These are phyloP conservation scores for Acidomyces sp. DNA, from an alignment of 495 filamentous ascomycete species.

Conservation along the genomic window DNA sequence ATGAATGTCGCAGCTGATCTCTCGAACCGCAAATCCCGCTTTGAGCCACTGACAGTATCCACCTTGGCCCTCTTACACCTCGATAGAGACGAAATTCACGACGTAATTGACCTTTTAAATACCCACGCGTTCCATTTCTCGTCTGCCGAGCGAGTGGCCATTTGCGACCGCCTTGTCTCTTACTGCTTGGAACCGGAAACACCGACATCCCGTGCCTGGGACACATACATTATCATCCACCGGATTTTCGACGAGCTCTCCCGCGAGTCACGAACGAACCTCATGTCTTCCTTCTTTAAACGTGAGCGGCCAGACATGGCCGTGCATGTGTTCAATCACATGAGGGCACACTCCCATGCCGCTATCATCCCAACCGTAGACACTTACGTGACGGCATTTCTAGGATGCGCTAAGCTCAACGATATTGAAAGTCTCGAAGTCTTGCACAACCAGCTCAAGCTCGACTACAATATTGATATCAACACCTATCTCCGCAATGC, in stretches of 20 bases:
- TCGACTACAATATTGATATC: slow-evolving; percentile 65
- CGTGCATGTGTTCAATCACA: slow-evolving; percentile 72
- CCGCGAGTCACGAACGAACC: slow-evolving; percentile 43
- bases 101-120: slow-evolving; percentile 65
- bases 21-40: slow-evolving; percentile 49
- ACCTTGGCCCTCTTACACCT: slow-evolving; percentile 59
- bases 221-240: slow-evolving; percentile 63
- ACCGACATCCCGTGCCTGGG: slow-evolving; percentile 56
- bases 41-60: slow-evolving; percentile 60
- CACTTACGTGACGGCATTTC: slow-evolving; percentile 64
- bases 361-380: slow-evolving; percentile 49
- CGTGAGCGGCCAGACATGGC: slow-evolving; percentile 70
- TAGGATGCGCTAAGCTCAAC: slow-evolving; percentile 48
- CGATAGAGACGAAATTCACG: slow-evolving; percentile 53
- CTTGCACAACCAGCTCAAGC: slow-evolving; percentile 83
- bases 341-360: slow-evolving; percentile 52
- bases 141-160: slow-evolving; percentile 44
- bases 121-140: slow-evolving; percentile 51
- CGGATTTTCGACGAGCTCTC: slow-evolving; percentile 65
- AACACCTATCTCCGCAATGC: slow-evolving; percentile 65
- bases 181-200: slow-evolving; percentile 51
- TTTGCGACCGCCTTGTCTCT: slow-evolving; percentile 49
- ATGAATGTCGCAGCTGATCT: slow-evolving; percentile 63
- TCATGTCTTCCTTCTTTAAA: slow-evolving; percentile 77
- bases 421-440: slow-evolving; percentile 53